Conservation (phyloP, 352 stramenopile genomes). For the Phytophthora colocasiae region DNA sequence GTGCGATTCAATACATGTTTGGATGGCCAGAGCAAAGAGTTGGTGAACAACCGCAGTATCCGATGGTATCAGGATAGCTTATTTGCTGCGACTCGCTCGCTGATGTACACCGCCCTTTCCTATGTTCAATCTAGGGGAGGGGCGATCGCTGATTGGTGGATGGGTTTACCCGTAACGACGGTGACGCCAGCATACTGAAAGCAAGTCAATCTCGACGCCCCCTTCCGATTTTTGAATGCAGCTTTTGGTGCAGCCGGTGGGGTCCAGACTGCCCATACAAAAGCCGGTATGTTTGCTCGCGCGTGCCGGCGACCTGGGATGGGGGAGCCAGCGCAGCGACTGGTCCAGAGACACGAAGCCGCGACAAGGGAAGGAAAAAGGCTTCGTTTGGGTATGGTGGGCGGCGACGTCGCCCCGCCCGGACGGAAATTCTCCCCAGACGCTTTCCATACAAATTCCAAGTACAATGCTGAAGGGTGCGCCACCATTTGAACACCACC, state of each 20-base stretch:
- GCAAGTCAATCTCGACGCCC: constrained; percentile 30
- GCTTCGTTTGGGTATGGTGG: constrained; percentile 23
- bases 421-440: constrained; percentile 1
- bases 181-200: constrained; percentile 35
- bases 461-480: constrained; percentile 17
- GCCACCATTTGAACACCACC: constrained; percentile 44
- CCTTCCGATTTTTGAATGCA: constrained; percentile 43
- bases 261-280: constrained; percentile 27
- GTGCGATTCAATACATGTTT: constrained; percentile 6
- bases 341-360: constrained; percentile 47
- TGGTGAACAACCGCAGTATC: neutral
- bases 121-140: constrained; percentile 7
- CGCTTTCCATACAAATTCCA: constrained; percentile 3
- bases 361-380: constrained; percentile 15
- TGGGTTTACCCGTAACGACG: constrained; percentile 14
- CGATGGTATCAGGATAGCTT: no score
- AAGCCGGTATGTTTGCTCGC: constrained; percentile 16
- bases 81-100: no score
- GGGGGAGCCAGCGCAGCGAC: constrained; percentile 29
- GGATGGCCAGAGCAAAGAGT: neutral
- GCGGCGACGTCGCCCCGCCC: constrained; percentile 41
- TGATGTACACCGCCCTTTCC: constrained; percentile 1
- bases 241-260: constrained; percentile 18
- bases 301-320: constrained; percentile 1
- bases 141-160: constrained; percentile 36